A percentile compares a stretch with the other conserved stretches of the same genome.
Conservation (phyloP, 2,329 filamentous ascomycete genomes). For the Aspergillus pseudoviridinutans region DNA sequence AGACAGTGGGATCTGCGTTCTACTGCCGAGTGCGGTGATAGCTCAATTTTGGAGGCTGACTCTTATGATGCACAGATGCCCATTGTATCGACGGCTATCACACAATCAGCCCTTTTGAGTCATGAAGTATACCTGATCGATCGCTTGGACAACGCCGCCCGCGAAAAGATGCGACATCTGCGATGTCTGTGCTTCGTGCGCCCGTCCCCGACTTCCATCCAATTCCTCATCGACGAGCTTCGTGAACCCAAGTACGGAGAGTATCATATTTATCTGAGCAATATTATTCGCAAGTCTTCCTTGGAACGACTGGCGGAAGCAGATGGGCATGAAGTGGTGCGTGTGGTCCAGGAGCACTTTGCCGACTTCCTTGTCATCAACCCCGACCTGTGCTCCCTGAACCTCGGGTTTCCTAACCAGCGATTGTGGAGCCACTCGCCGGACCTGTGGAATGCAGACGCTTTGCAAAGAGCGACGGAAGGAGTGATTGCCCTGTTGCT, state of each 20-base stretch:
- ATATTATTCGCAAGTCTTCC: slow-evolving; percentile 93
- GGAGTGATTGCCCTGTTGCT: slow-evolving; percentile 79
- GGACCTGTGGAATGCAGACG: slow-evolving; percentile 87
- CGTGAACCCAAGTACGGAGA: slow-evolving; percentile 96
- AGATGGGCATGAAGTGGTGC: slow-evolving; percentile 96
- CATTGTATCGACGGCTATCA: slow-evolving; percentile 91
- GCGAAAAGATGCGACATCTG: slow-evolving; percentile 97
- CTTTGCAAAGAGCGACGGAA: slow-evolving; percentile 80
- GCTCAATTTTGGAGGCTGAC: slow-evolving; percentile 21
- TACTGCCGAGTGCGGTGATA: slow-evolving; percentile 1
- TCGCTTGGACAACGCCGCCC: slow-evolving; percentile 79
- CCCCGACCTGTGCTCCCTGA: slow-evolving; percentile 82
- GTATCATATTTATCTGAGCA: slow-evolving; percentile 96
- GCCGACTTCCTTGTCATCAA: slow-evolving; percentile 95
- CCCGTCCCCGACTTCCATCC: slow-evolving; percentile 87
- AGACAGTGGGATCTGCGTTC: slow-evolving; percentile 60
- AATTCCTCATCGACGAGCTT: slow-evolving; percentile 90
- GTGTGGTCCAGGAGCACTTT: slow-evolving; percentile 90
- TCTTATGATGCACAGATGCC: slow-evolving; percentile 54
- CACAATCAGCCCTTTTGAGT: slow-evolving; percentile 88
- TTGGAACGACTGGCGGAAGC: slow-evolving; percentile 91
- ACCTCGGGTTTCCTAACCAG: slow-evolving; percentile 66
- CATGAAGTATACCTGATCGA: slow-evolving; percentile 98
- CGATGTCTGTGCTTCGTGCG: slow-evolving; percentile 90
- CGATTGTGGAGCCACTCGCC: slow-evolving; percentile 76